Base-by-base conservation (phyloP, 1,139 yeast species). In the Protomyces inundatus region DNA sequence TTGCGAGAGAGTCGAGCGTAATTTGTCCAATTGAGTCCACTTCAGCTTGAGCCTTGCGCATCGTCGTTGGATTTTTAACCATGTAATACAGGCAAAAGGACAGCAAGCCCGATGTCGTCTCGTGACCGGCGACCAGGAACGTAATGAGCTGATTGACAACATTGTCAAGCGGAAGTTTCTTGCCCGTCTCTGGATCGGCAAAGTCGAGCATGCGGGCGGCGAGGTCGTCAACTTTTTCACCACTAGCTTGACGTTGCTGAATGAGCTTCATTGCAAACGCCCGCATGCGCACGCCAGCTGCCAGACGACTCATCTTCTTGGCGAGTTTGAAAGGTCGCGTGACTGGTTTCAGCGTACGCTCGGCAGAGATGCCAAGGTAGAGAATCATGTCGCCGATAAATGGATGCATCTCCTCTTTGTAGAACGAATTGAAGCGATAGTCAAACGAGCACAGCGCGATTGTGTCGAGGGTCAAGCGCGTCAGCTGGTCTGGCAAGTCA, bases 81-180 rank as follows among this genome's bases (percentile, higher is more conserved):
- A 67, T 61, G 35, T 51, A 46, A 39, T 51, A 58, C 12, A 66
- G 62, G 33, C 66, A 57, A 60, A 66, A 66, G 7, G 69, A 46
- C 5, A 61, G 34, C 10, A 64, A 59, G 30, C 66, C 62, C 12
- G 67, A 58, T 5, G 69, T 67, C n/a, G 68, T 67, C 39, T 67
- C 69, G 54, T 67, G 69, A 36, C 69, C 69, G 3, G 68, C 69
- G n/a, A 67, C 64, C 16, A 67, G 64, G 52, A 67, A 67, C 7
- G 68, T 66, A 59, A 65, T 58, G 53, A 67, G 54, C 30, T 67
- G 67, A 32, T 54, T 52, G 10, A 46, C 34, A 7, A 59, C 51
- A 42, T 59, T 52, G 36, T 59, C 57, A 10, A 35, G 34, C 5
- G 55, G 33, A 32, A 55, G 45, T 36, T 55, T 55, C 34, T 61